Percentiles rank a stretch among this genome's conserved stretches.
Conservation (phyloP, 805 yeast genomes). For the Saccharomycopsis lassenensis region DNA sequence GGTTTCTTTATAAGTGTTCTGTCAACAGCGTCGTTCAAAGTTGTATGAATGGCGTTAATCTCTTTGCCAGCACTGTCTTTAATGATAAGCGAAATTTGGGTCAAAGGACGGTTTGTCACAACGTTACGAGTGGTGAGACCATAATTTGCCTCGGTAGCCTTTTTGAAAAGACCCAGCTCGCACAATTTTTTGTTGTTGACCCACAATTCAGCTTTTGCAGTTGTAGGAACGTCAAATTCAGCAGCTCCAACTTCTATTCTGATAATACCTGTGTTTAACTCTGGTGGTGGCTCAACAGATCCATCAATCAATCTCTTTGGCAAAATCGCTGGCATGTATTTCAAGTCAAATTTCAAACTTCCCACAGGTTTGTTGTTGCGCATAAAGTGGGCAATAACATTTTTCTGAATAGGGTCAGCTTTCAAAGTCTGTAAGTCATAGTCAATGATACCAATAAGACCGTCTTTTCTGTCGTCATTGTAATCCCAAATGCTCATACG, state of each 20-base stretch:
- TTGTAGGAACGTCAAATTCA: slow-evolving; percentile 31
- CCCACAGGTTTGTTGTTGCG: slow-evolving; percentile 85
- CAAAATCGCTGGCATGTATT: slow-evolving; percentile 63
- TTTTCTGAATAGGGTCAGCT: slow-evolving; percentile 38
- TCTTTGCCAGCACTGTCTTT: slow-evolving; percentile 49
- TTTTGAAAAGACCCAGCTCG: slow-evolving; percentile 45
- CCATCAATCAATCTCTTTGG: slow-evolving; percentile 63
- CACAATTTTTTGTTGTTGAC: slow-evolving; percentile 49
- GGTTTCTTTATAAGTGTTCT: slow-evolving; percentile 66
- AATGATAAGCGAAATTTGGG: slow-evolving; percentile 57
- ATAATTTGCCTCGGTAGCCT: slow-evolving; percentile 59
- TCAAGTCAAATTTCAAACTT: slow-evolving; percentile 53
- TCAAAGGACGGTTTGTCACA: slow-evolving; percentile 57
- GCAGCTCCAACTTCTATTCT: slow-evolving; percentile 43
- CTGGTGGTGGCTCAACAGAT: slow-evolving; percentile 76
- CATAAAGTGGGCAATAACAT: slow-evolving; percentile 45
- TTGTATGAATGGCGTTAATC: slow-evolving; percentile 48
- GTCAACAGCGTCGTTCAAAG: slow-evolving; percentile 58
- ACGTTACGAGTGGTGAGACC: slow-evolving; percentile 53
- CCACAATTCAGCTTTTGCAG: slow-evolving; percentile 63
- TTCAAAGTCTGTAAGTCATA: slow-evolving; percentile 60
- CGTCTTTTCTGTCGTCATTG: slow-evolving; percentile 73
- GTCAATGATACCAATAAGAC: slow-evolving; percentile 65
- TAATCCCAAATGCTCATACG: slow-evolving; percentile 61
- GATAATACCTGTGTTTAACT: slow-evolving; percentile 86